Conservation (phyloP, 768 basidiomycete genomes). For the Rhodotorula taiwanensis region DNA sequence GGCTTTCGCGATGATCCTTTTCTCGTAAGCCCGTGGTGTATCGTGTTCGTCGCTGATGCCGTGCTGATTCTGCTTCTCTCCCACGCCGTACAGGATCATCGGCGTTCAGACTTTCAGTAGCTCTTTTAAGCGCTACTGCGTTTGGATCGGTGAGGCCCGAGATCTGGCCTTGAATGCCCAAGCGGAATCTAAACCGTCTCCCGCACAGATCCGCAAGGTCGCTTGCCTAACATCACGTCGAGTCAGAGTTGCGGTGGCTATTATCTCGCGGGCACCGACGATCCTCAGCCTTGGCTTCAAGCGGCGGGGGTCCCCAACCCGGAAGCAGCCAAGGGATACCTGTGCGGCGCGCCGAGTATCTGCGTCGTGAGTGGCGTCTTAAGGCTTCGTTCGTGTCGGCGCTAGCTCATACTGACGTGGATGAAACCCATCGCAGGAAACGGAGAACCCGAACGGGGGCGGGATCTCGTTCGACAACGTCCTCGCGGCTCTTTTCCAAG, state of each 20-base stretch:
- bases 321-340: constrained; percentile 66
- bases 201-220: constrained; percentile 43
- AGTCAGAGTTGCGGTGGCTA: constrained; percentile 72
- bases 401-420: no score
- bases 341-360: constrained; percentile 77
- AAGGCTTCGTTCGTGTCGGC: no score
- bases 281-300: constrained; percentile 49
- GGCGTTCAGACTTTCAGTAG: constrained; percentile 92
- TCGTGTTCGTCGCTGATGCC: constrained; percentile 41
- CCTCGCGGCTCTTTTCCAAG: constrained; percentile 69
- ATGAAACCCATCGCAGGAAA: no score
- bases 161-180: neutral
- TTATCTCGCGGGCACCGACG: constrained; percentile 57
- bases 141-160: constrained; percentile 37
- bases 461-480: constrained; percentile 84
- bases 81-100: constrained; percentile 57
- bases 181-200: neutral
- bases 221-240: constrained; percentile 42
- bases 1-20: constrained; percentile 76
- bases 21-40: constrained; percentile 54
- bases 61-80: constrained; percentile 1
- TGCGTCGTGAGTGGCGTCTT: constrained; percentile 70
- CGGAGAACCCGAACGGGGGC: constrained; percentile 58
- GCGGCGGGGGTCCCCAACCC: constrained; percentile 46
- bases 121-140: constrained; percentile 55